Conservation (phyloP, 192 early-diverging fungal genomes). For the Coemansia sp. region DNA sequence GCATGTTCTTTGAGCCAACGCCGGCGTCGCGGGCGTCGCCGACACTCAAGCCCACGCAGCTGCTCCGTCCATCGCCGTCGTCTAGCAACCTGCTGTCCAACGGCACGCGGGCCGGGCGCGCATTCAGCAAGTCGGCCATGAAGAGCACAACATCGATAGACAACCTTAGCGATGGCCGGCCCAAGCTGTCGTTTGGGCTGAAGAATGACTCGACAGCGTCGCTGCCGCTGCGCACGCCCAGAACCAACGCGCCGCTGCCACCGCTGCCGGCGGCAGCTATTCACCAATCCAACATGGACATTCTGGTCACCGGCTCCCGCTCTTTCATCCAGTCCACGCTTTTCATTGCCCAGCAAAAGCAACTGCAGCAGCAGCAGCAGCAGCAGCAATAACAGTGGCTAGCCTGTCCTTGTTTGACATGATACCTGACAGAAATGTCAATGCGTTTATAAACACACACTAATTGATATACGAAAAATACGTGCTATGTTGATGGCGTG, state of each 20-base stretch:
- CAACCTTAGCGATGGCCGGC: conserved; percentile 24
- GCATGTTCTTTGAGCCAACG: conserved; percentile 12
- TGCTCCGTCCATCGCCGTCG: conserved; percentile 24
- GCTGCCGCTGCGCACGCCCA: conserved; percentile 21
- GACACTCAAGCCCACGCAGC: conserved; percentile 9
- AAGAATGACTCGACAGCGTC: conserved; percentile 27
- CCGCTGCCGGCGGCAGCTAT: conserved; percentile 8
- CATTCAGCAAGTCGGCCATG: conserved; percentile 19
- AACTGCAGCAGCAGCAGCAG: too few relatives aligned
- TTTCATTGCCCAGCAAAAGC: conserved; percentile 12
- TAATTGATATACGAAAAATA: too few relatives aligned
- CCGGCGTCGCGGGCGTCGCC: conserved; percentile 8
- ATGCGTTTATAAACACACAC: too few relatives aligned
- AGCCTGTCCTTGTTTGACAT: too few relatives aligned
- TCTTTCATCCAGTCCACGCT: conserved; percentile 38
- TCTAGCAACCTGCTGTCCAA: conserved; percentile 9
- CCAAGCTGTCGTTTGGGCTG: conserved; percentile 21
- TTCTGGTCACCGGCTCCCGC: conserved; percentile 43
- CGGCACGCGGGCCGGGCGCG: conserved; percentile 14
- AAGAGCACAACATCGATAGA: conserved; percentile 32
- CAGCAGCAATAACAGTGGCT: too few relatives aligned
- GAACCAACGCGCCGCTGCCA: conserved; percentile 8
- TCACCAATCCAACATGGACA: conserved; percentile 11
- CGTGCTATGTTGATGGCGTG: too few relatives aligned
- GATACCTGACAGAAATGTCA: too few relatives aligned